Conservation (phyloP, 179 eudicot genomes). For the Sideroxylon spinosum region DNA sequence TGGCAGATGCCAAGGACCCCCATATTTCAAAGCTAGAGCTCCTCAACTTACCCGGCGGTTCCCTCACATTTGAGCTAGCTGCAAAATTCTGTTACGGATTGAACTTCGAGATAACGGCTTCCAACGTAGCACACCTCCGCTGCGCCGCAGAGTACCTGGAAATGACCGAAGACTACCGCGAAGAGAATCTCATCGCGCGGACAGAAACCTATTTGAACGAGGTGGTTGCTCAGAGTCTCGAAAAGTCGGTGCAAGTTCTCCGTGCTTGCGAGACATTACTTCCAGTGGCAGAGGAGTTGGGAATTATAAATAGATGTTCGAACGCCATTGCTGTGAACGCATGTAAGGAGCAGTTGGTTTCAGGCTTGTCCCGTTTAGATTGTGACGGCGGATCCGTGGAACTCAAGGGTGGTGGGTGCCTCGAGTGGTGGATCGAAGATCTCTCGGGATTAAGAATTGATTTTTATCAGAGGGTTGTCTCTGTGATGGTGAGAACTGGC, state of each 20-base stretch:
- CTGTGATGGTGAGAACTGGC: conserved; percentile 46
- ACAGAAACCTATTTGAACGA: conserved; percentile 52
- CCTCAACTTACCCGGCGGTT: conserved; percentile 52
- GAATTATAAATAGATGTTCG: conserved; percentile 41
- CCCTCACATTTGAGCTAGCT: conserved; percentile 53
- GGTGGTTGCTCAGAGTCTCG: conserved; percentile 49
- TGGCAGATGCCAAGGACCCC: conserved; percentile 43
- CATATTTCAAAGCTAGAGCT: conserved; percentile 48
- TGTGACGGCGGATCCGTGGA: conserved; percentile 32
- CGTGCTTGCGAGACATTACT: conserved; percentile 46
- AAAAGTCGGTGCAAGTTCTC: conserved; percentile 52
- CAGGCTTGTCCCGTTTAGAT: conserved; percentile 44
- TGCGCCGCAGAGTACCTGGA: conserved; percentile 62
- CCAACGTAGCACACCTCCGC: conserved; percentile 54
- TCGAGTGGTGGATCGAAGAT: conserved; percentile 80
- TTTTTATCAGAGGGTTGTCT: conserved; percentile 45
- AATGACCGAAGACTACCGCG: conserved; percentile 57
- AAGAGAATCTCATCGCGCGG: conserved; percentile 53
- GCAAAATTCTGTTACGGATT: conserved; percentile 67
- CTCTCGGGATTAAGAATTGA: conserved; percentile 48
- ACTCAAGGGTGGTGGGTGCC: conserved; percentile 27
- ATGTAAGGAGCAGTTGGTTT: conserved; percentile 51
- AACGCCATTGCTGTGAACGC: conserved; percentile 47
- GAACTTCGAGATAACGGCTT: conserved; percentile 63
- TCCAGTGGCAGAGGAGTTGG: conserved; percentile 36